phyloP scores from a whole-genome alignment of 768 basidiomycete genomes.

The Xanthoconium stramineum region DNA sequence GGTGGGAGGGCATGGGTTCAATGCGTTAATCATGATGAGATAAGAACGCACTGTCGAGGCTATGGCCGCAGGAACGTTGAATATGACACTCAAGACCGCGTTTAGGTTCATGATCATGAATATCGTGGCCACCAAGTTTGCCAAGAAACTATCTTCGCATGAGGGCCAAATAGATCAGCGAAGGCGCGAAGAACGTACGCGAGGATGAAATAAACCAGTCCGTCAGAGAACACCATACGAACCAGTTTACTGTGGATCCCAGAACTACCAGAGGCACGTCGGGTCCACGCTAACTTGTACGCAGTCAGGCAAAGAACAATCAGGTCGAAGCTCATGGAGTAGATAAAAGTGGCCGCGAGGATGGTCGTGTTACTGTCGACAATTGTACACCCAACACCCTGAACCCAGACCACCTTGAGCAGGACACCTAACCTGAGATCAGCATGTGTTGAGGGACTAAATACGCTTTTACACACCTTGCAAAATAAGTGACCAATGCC shows the following conservation, averaged over 20 bases:
- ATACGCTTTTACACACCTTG: conserved; percentile 42
- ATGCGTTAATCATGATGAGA: background rate
- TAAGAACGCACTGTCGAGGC: conserved; percentile 42
- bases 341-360: conserved; percentile 69
- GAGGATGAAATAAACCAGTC: conserved; percentile 71
- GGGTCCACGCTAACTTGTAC: conserved; percentile 48
- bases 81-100: conserved; percentile 62
- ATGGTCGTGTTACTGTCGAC: conserved; percentile 57
- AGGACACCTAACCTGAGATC: conserved; percentile 44
- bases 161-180: conserved; percentile 25
- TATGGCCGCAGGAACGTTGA: conserved; percentile 63
- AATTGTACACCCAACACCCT: conserved; percentile 50
- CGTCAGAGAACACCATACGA: conserved; percentile 66
- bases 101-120: conserved; percentile 69
- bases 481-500: conserved; percentile 69
- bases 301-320: conserved; percentile 56
- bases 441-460: background rate
- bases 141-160: conserved; percentile 34
- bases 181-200: conserved; percentile 44
- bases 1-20: background rate
- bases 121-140: conserved; percentile 42
- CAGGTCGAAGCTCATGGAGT: conserved; percentile 74
- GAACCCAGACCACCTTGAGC: conserved; percentile 55
- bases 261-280: conserved; percentile 13
- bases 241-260: conserved; percentile 46